Base-by-base conservation (phyloP, 1,139 yeast species). In the Nakaseomyces sp. region DNA sequence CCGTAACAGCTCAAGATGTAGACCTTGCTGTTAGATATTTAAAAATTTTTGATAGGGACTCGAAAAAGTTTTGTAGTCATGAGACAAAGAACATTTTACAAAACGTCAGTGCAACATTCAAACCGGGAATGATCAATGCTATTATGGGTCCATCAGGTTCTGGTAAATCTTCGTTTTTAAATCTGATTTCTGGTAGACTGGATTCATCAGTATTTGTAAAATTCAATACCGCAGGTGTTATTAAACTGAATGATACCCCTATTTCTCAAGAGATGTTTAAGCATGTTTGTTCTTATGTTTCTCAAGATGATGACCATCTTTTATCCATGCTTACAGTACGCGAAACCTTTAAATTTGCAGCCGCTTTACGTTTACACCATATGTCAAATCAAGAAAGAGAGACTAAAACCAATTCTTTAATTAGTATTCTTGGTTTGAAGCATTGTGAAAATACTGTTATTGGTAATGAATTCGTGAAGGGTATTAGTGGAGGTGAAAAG, bases 121-220 rank as follows among this genome's bases (percentile, higher is more conserved):
- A 68, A 33, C 76, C 84, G 2, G 77, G 82, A 4, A 70, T 76
- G 39, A 70, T 86, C n/a, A 86, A 85, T 63, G 91, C 84, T 0
- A 83, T 86, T 30, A 78, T 86, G 82, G 95, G 95, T 0, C 95
- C 95, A 0, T 83, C 93, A 1, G 95, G 95, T 0, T 79, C 88
- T 5, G 95, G 95, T 3, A 86, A 86, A 57, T 80, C 93, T 0
- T 81, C 94, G 0, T 62, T 85, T 25, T 65, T 86, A 45, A 85
- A 82, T 54, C 67, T 73, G 41, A 67, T 86, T 36, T 79, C 93
- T 12, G 77, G 81, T 18, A 68, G 94, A 47, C 60, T 81, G 12
- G 68, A 70, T 17, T 72, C 81, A 0, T 65, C 71, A 4, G n/a
- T 66, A 60, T 20, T 56, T 54, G 41, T 67, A 73, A 10, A 68